Evolutionary conservation across 2,329 filamentous ascomycete genomes (phyloP), one percentile per base, ranked within the genome.

Genomic region (Aspergillus fumigatiaffinis): DNA sequence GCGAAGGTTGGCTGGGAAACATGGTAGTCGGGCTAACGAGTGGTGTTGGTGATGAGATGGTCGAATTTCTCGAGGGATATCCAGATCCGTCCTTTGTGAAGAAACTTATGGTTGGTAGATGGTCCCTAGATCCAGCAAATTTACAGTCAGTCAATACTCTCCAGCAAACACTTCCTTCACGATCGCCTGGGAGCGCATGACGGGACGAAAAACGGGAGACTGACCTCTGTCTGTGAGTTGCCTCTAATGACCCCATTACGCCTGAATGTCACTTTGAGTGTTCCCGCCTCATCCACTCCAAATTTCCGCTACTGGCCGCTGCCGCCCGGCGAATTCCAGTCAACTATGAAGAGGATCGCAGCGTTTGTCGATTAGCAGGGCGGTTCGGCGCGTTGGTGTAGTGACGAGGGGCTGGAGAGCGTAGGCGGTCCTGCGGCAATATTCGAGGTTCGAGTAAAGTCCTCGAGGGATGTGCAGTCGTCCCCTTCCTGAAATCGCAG

Each of bases 21-120:
- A 77, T 76, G 59, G 70, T 70, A 25, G 72, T 75, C n/a, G 77
- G 75, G 59, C 75, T 77, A 48, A 73, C 65, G 46, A 78, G 69
- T 49, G 76, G 71, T 48, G 72, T 70, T 28, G 74, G 72, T 12
- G 76, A 73, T 47, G 73, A 67, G 52, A 68, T 65, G 7, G 68
- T 55, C 23, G 69, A 63, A 52, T 70, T 69, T 57, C 72, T 73
- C 14, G 70, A 66, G 28, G 68, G 63, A 56, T 71, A 73, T 25
- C 67, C 72, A 25, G 71, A 64, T 50, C 68, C 71, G 64, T 77
- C 76, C 56, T 69, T 73, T 28, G 70, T 73, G 50, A 79, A 58
- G 58, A 74, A 75, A 57, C 69, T 73, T 53, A 79, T 74, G 4
- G 77, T 72, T 52, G 77, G 77, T 38, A 79, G 68, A 64, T 73